Evolutionary conservation across 352 stramenopile genomes (phyloP).

Genomic region (Globisporangium parvum): DNA sequence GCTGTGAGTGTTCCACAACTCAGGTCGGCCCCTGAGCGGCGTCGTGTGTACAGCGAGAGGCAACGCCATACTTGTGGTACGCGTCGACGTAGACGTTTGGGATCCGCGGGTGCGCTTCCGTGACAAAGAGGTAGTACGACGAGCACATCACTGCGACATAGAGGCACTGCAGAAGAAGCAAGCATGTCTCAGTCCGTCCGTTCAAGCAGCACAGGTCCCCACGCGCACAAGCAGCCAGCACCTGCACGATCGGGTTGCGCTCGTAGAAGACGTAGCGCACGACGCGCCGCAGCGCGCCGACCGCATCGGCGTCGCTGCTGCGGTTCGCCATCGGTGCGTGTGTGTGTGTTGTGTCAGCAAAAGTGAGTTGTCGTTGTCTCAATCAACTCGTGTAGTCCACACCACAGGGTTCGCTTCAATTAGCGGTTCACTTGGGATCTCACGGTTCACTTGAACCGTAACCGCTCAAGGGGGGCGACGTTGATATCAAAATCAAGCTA

Average conservation of each 20-base stretch:
- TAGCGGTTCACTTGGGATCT: no score
- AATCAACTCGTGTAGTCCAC: no score
- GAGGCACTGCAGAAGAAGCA: conserved; percentile 23
- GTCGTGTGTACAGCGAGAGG: not conserved
- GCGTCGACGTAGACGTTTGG: conserved; percentile 54
- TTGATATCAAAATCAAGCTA: no score
- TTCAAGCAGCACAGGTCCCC: not conserved
- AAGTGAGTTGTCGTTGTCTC: not conserved
- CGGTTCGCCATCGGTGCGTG: not conserved
- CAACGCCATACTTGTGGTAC: conserved; percentile 53
- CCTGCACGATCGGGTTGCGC: conserved; percentile 66
- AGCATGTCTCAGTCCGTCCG: not conserved
- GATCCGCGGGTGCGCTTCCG: conserved; percentile 49
- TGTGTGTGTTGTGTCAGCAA: not conserved
- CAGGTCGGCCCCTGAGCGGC: not conserved
- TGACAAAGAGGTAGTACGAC: conserved; percentile 68
- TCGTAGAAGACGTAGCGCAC: conserved; percentile 60
- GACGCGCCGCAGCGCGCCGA: conserved; percentile 21
- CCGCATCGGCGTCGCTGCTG: not conserved
- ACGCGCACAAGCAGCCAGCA: conserved; percentile 13
- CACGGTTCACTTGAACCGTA: no score
- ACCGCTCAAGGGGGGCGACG: no score
- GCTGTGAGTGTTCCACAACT: not conserved
- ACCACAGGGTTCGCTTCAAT: no score
- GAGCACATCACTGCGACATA: conserved; percentile 70